Conservation (phyloP, 2,329 filamentous ascomycete species). For the Aspergillus sp. region DNA sequence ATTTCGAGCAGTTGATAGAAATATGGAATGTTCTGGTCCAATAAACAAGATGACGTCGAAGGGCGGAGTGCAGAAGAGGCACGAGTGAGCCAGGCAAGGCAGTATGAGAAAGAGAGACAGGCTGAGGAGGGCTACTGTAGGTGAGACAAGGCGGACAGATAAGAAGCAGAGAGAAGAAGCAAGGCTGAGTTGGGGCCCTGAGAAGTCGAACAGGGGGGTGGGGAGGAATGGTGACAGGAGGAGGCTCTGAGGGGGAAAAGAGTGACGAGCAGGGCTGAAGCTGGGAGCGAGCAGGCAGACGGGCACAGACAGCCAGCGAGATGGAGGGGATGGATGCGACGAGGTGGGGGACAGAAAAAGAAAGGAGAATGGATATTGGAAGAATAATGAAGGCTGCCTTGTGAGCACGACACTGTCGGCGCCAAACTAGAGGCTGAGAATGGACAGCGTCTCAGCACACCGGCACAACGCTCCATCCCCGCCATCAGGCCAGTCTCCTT, state of each 20-base stretch:
- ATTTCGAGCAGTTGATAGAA: background rate
- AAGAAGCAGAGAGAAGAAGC: background rate
- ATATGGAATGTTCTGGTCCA: background rate
- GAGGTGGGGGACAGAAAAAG: constrained; percentile 2
- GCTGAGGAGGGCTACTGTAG: background rate
- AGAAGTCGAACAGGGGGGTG: background rate
- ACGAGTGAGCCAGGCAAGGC: background rate
- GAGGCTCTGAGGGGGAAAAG: constrained; percentile 2
- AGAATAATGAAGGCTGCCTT: background rate
- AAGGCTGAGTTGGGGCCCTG: background rate
- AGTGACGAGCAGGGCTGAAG: constrained; percentile 5
- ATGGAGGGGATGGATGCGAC: background rate
- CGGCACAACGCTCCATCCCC: background rate
- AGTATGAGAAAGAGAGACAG: background rate
- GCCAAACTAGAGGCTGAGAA: constrained; percentile 6
- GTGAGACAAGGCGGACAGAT: constrained; percentile 3
- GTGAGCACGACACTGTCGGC: constrained; percentile 1
- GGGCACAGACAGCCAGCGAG: background rate
- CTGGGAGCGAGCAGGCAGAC: background rate
- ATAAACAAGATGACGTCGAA: constrained; percentile 4
- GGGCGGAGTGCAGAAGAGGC: background rate
- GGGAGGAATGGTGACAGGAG: constrained; percentile 1
- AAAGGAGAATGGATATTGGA: background rate
- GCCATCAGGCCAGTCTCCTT: too few species aligned
- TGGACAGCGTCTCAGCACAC: background rate